Base-by-base conservation (phyloP, 108 stramenopile genomes). In the Cyclostephanos invisitatus region DNA sequence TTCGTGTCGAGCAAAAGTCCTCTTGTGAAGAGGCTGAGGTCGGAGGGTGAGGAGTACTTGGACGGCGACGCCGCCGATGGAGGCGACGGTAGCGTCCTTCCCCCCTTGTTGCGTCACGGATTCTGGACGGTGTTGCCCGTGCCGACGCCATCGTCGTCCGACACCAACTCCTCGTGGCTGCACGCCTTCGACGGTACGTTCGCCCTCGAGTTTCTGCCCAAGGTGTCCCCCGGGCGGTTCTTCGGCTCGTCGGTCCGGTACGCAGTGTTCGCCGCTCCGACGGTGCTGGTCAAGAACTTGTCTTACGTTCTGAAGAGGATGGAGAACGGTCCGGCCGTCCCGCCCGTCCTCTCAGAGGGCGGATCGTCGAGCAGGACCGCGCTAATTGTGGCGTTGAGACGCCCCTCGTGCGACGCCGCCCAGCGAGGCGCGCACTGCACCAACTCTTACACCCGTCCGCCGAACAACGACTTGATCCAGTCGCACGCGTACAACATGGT, bases 151-250 rank as follows among this genome's bases (percentile, higher is more conserved):
- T 70, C 68, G 7, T 29, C 70, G 15, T 64, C 55, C 25, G 21
- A 20, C 15, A 25, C 3, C 6, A 48, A 64, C 18, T 2, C 68
- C 51, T 70, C 68, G 10, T 79, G 78, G 78, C 14, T 73, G 25
- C 71, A 72, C 64, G 71, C 78, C 25, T 79, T 79, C 48, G 63
- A 60, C 5, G 78, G 78, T 14, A 53, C 47, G 25, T 83, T 77
- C 38, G 49, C 75, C 8, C 40, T 89, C 22, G 63, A 42, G 37
- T 64, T 89, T 42, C 68, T 93, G 29, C 92, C 92, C 28, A 94
- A 94, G 76, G 35, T 91, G 20, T 94, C 92, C 1, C 92, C 92
- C 5, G 88, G 90, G 3, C 73, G 80, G 12, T 94, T 94, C 77
- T 94, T 94, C 62, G 77, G 74, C 40, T 50, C 73, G 4, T 77